Evolutionary conservation across 78 protist genomes (phyloP).

Genomic region (Dictyostelium capitatum): DNA sequence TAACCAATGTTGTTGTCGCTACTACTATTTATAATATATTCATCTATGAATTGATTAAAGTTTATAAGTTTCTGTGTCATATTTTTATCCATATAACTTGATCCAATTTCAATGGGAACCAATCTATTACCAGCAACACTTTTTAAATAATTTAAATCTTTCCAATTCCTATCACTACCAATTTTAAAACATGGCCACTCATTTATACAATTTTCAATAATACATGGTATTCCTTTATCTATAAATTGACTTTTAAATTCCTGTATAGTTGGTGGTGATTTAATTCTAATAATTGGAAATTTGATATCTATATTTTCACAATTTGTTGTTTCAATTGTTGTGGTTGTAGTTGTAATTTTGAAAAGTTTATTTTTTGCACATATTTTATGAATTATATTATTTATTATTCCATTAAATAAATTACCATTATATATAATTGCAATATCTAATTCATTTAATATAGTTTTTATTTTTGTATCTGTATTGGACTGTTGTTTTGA

Average conservation of each 20-base stretch:
- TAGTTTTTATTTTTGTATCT: neutral
- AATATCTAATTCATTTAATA: conserved; percentile 29
- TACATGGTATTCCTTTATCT: conserved; percentile 21
- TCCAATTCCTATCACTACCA: conserved; percentile 42
- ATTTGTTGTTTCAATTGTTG: neutral
- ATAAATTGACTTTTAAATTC: conserved; percentile 16
- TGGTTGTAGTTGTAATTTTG: too few species aligned
- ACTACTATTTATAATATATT: conserved; percentile 19
- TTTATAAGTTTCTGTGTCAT: conserved; percentile 83
- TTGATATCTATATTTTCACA: too few species aligned
- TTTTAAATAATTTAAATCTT: conserved; percentile 68
- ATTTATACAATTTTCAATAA: conserved; percentile 32
- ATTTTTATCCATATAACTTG: conserved; percentile 27
- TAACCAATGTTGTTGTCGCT: conserved; percentile 42
- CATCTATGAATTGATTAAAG: conserved; percentile 56
- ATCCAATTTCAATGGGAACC: conserved; percentile 84
- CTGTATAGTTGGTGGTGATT: conserved; percentile 10
- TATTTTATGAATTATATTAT: neutral
- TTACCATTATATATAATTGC: conserved; percentile 56
- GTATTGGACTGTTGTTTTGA: neutral
- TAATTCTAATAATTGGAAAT: neutral
- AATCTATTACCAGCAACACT: conserved; percentile 69
- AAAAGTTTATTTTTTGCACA: too few species aligned
- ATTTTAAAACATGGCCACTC: conserved; percentile 79
- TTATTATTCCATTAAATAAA: conserved; percentile 1